A percentile compares a stretch with the other conserved stretches of the same genome.
phyloP scores from a whole-genome alignment of 352 stramenopile species.

The Thalassiosira mediterranea region DNA sequence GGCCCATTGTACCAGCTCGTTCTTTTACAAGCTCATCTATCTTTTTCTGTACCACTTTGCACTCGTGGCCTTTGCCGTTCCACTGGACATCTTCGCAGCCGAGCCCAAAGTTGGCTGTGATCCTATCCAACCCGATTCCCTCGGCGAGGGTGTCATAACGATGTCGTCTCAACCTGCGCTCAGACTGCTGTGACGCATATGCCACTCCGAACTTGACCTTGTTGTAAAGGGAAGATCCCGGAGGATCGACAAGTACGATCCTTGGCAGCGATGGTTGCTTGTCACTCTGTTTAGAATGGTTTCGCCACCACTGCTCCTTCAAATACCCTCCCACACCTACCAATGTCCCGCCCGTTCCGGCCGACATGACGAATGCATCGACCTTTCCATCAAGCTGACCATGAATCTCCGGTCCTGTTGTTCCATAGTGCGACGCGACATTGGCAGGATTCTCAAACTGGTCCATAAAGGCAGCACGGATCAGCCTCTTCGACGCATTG shows the following conservation, averaged over 20 bases:
- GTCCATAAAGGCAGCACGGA: slow-evolving; percentile 93
- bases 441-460: slow-evolving; percentile 99
- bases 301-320: slow-evolving; percentile 87
- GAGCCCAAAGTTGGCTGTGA: slow-evolving; percentile 95
- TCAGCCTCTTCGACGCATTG: slow-evolving; percentile 9
- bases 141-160: slow-evolving; percentile 97
- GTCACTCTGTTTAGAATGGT: slow-evolving; percentile 17
- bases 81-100: slow-evolving; percentile 77
- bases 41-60: too few relatives aligned
- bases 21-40: background rate
- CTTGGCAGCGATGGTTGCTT: slow-evolving; percentile 70
- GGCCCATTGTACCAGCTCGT: too few relatives aligned
- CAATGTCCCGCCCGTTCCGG: slow-evolving; percentile 97
- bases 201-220: slow-evolving; percentile 94
- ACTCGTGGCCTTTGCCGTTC: too few relatives aligned
- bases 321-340: slow-evolving; percentile 92
- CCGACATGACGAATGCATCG: slow-evolving; percentile 97
- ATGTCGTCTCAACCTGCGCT: slow-evolving; percentile 91
- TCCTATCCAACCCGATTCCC: slow-evolving; percentile 96
- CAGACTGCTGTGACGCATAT: slow-evolving; percentile 93
- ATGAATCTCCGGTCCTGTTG: slow-evolving; percentile 96
- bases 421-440: slow-evolving; percentile 91
- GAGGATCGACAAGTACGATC: slow-evolving; percentile 95
- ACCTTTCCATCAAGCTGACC: slow-evolving; percentile 89
- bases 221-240: slow-evolving; percentile 95